These are phyloP conservation scores for Phytophthora niederhauseri DNA, from an alignment of 352 stramenopile species.

Conservation along the genomic window DNA sequence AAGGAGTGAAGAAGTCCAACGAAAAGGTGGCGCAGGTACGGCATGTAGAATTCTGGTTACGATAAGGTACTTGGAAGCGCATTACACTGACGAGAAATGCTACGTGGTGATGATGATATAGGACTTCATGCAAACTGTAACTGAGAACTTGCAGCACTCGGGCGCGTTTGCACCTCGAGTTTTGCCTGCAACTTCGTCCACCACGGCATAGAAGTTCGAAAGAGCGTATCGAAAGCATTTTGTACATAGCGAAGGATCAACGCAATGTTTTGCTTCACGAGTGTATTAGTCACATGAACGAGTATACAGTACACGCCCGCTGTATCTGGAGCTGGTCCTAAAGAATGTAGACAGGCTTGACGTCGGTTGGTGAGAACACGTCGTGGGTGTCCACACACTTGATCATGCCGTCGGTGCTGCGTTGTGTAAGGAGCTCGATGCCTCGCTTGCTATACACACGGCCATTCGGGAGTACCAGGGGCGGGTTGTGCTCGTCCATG, in stretches of 20 bases:
- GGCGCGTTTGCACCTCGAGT: conserved; percentile 58
- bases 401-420: conserved; percentile 58
- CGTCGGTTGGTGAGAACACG: conserved; percentile 57
- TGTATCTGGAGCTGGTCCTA: conserved; percentile 32
- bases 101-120: conserved; percentile 19
- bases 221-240: conserved; percentile 20
- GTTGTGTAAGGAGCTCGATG: conserved; percentile 61
- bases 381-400: conserved; percentile 79
- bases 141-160: conserved; percentile 74
- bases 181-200: conserved; percentile 9
- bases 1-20: conserved; percentile 69
- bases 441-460: conserved; percentile 84
- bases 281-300: conserved; percentile 13
- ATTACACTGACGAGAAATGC: neutral
- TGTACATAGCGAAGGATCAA: conserved; percentile 25
- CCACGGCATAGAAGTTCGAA: conserved; percentile 18
- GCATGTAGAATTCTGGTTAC: neutral
- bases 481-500: conserved; percentile 88
- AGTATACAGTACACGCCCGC: conserved; percentile 13
- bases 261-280: conserved; percentile 16
- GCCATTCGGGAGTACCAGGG: conserved; percentile 80
- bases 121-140: conserved; percentile 87
- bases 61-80: neutral
- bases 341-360: conserved; percentile 84
- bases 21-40: conserved; percentile 77